Base-by-base conservation (phyloP, 306 rosid species). In the Styphnolobium japonicum region DNA sequence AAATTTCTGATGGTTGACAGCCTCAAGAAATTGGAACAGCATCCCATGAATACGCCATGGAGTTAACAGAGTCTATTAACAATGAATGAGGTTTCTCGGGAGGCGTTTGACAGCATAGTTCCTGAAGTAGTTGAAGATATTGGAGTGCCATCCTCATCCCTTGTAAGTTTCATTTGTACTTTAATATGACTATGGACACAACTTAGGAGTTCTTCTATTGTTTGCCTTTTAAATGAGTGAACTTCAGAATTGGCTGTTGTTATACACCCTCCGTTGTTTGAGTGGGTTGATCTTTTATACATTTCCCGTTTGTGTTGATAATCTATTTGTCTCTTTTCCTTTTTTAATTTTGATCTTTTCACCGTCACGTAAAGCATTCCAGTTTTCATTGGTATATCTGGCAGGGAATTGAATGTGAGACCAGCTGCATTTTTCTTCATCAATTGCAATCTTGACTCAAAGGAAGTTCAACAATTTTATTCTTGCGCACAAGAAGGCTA, bases 61-160 rank as follows among this genome's bases (percentile, higher is more conserved):
- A 90, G 80, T 73, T 79, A 79, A 73, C 79, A 12, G 92, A 87
- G 25, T 84, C 89, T 14, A 57, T 81, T 61, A 86, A 86, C 56
- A n/a, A n/a, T n/a, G n/a, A 25, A 31, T 33, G 84, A 85, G 80
- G 83, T 93, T 85, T 91, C 97, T 57, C 75, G 11, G 45, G 98
- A 91, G 88, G 91, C 90, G 97, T 93, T 95, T 83, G 93, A 91
- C 78, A 93, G 99, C 88, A 91, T 91, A 77, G 86, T 91, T 58
- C 93, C 91, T 49, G 99, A 95, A 89, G 98, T 91, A 67, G 93
- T 95, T 67, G 98, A 95, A 88, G 98, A 93, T 88, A 95, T 92
- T 76, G 99, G 99, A 22, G 98, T 93, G 63, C 96, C 98, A 23
- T 81, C 87, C 8, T 85, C 84, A 70, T 90, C 96, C 85, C 97